Conservation (phyloP, 106 monocot species). For the Dioscorea alata region DNA sequence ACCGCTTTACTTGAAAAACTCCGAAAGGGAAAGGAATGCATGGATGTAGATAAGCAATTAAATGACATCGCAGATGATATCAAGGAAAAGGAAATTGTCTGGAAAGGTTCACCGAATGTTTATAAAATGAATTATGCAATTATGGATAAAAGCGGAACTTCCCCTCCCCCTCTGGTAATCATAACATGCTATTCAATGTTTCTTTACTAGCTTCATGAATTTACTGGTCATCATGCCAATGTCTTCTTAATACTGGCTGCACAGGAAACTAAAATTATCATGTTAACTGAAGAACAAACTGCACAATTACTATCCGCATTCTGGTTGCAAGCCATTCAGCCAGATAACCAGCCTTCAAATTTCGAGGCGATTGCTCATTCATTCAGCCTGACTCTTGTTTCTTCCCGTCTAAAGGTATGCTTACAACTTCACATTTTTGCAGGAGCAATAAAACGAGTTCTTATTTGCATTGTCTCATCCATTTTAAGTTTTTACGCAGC, state of each 20-base stretch:
- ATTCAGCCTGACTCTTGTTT: conserved; percentile 67
- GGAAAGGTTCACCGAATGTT: conserved; percentile 59
- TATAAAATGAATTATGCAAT: conserved; percentile 54
- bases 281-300: conserved; percentile 77
- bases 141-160: conserved; percentile 45
- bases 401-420: conserved; percentile 69
- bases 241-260: not conserved
- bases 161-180: not conserved
- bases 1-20: conserved; percentile 90
- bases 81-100: conserved; percentile 26
- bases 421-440: too few relatives aligned
- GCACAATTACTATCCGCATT: conserved; percentile 66
- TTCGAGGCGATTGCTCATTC: conserved; percentile 91
- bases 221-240: too few relatives aligned
- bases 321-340: conserved; percentile 81
- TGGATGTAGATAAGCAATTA: conserved; percentile 36
- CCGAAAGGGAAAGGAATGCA: conserved; percentile 62
- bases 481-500: too few relatives aligned
- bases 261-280: conserved; percentile 54
- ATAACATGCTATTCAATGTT: too few relatives aligned
- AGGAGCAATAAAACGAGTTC: too few relatives aligned
- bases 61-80: conserved; percentile 24
- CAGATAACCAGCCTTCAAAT: conserved; percentile 85
- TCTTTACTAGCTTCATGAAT: too few relatives aligned
- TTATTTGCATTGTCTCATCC: too few relatives aligned